These are phyloP conservation scores for Bothriochloa decipiens DNA, from an alignment of 176 grass and related monocot genomes.

Conservation along the genomic window DNA sequence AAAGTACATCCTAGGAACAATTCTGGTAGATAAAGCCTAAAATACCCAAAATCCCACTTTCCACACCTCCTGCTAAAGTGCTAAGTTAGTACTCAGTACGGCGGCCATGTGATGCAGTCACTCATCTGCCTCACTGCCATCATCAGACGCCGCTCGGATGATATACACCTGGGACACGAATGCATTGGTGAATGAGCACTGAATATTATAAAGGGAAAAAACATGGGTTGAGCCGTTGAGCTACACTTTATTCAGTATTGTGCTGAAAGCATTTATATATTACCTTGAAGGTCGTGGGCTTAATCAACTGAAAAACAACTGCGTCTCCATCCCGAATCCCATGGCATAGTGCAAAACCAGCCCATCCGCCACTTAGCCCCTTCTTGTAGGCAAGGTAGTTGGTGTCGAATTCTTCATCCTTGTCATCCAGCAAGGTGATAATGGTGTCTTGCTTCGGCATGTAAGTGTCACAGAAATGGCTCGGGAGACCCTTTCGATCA, in stretches of 20 bases:
- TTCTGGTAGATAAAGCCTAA: constrained; percentile 36
- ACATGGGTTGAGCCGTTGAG: not conserved
- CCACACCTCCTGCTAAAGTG: not conserved
- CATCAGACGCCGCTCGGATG: constrained; percentile 52
- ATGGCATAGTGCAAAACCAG: constrained; percentile 74
- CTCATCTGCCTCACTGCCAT: constrained; percentile 39
- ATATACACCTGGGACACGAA: constrained; percentile 67
- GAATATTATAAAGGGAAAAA: not conserved
- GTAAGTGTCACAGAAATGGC: constrained; percentile 68
- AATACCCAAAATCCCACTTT: constrained; percentile 18
- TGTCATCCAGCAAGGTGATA: constrained; percentile 68
- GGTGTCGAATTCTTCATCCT: constrained; percentile 60
- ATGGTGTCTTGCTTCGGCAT: constrained; percentile 64
- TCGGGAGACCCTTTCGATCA: constrained; percentile 59
- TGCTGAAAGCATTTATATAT: constrained; percentile 1
- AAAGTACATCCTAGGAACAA: constrained; percentile 16
- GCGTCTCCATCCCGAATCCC: constrained; percentile 69
- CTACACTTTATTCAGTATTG: not conserved
- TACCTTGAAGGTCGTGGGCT: constrained; percentile 72
- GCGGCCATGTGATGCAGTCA: constrained; percentile 25
- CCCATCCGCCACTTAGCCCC: constrained; percentile 76
- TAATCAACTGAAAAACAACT: constrained; percentile 72
- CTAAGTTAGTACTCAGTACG: constrained; percentile 29
- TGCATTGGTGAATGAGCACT: not conserved
- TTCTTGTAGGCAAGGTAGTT: constrained; percentile 77